Evolutionary conservation across 345 rosid genomes (phyloP), one percentile per base, ranked within the genome.

Genomic region (Anacardium occidentale): DNA sequence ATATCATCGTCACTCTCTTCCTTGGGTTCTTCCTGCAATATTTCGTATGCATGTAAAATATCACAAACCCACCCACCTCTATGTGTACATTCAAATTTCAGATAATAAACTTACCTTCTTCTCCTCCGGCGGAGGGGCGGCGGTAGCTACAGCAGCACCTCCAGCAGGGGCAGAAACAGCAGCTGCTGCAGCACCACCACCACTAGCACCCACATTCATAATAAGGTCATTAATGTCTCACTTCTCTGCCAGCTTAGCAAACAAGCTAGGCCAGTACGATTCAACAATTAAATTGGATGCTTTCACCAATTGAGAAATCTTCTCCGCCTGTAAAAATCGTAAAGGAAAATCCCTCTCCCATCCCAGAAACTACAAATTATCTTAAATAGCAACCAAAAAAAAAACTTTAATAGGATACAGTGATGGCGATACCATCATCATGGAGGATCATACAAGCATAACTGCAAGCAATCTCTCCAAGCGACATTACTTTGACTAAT

Each of bases 1-100:
- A 91, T 77, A 76, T 93, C 98, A 0, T 81, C 97, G 14, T 93
- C 98, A 50, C 96, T 90, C 80, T 88, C 94, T 74, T 91, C 97
- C 47, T 87, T 77, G 2, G 95, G 91, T 66, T 87, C 94, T 13
- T 91, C 96, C 98, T 91, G 86, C 62, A 83, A 65, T 70, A 62
- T 56, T 10, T 10, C 5, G 20, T 4, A 47, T 17, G 24, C 10
- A 2, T 6, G 7, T 63, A 51, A 60, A 25, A 37, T 26, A 71
- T 4, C 7, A 10, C 18, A 32, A 54, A 21, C 12, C 22, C 45
- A 3, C 12, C 22, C 45, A 3, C 10, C 55, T 37, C 42, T 2
- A 61, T 4, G 9, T 4, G 50, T 22, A 40, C 21, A 4, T 62
- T 5, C 26, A 73, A 2, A 2, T 9, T 13, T 0, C 13, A 25